phyloP scores from a whole-genome alignment of 768 basidiomycete genomes.

The Gymnopilus dilepis region DNA sequence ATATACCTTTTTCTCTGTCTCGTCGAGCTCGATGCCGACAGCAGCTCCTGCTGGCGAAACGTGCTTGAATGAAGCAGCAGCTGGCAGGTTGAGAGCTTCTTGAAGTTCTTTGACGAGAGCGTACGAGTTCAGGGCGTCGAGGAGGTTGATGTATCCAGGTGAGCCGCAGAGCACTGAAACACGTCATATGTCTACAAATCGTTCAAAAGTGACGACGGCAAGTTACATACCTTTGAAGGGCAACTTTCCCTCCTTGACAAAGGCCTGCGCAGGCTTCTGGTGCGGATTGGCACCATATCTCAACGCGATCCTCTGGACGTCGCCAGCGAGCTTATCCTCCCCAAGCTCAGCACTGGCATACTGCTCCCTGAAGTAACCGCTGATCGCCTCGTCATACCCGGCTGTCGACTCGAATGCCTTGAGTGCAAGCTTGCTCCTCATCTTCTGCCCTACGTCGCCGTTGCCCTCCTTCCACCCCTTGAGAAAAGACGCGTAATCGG shows the following conservation, averaged over 20 bases:
- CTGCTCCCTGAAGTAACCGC: conserved; percentile 94
- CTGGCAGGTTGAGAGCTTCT: conserved; percentile 85
- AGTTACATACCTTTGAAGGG: conserved; percentile 84
- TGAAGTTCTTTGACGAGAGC: conserved; percentile 95
- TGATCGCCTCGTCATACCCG: conserved; percentile 93
- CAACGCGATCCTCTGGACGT: conserved; percentile 83
- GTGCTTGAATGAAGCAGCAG: conserved; percentile 99
- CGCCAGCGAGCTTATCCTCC: conserved; percentile 63
- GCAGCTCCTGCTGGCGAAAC: conserved; percentile 98
- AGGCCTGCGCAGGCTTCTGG: conserved; percentile 98
- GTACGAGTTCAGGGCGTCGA: conserved; percentile 97
- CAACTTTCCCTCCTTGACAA: conserved; percentile 83
- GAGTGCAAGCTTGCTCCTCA: conserved; percentile 83
- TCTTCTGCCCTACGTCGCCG: conserved; percentile 73
- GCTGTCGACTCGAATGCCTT: conserved; percentile 99
- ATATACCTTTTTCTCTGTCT: conserved; percentile 91
- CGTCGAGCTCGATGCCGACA: conserved; percentile 83
- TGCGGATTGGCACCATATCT: conserved; percentile 99
- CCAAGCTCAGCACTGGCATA: conserved; percentile 84
- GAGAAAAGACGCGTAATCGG: conserved; percentile 86
- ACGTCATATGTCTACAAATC: neutral
- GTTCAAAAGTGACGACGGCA: neutral
- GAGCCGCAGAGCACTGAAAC: conserved; percentile 83
- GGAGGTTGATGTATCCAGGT: conserved; percentile 97
- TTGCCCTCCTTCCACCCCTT: conserved; percentile 73